Conservation (phyloP, 495 filamentous ascomycete genomes). For the Aspergillus avenaceus region DNA sequence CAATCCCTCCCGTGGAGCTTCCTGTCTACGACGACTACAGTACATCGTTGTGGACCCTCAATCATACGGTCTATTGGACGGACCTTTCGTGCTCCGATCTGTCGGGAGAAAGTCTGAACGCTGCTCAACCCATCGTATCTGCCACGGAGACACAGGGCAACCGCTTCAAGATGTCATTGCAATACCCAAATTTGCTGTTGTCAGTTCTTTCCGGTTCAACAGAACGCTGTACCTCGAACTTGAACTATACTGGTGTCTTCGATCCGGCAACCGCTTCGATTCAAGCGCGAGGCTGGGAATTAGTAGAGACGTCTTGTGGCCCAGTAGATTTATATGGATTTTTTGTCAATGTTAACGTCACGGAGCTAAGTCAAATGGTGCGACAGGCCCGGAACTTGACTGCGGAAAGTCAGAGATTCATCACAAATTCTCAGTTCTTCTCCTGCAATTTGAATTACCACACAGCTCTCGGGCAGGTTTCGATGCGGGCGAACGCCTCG, state of each 20-base stretch:
- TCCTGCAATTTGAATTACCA: background rate
- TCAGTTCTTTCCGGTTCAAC: background rate
- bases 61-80: background rate
- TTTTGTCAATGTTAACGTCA: background rate
- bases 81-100: background rate
- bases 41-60: background rate
- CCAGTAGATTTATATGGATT: background rate
- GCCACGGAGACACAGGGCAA: background rate
- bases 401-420: background rate
- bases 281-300: background rate
- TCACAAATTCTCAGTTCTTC: background rate
- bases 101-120: background rate
- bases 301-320: background rate
- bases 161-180: background rate
- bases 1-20: background rate
- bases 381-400: background rate
- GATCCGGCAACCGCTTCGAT: background rate
- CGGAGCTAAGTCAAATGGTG: background rate
- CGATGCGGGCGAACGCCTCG: background rate
- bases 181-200: background rate
- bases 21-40: background rate
- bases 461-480: background rate
- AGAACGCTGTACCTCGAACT: background rate
- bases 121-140: background rate
- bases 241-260: background rate